phyloP scores from a whole-genome alignment of 75 land plant species.

The Pseudotsuga menziesii region DNA sequence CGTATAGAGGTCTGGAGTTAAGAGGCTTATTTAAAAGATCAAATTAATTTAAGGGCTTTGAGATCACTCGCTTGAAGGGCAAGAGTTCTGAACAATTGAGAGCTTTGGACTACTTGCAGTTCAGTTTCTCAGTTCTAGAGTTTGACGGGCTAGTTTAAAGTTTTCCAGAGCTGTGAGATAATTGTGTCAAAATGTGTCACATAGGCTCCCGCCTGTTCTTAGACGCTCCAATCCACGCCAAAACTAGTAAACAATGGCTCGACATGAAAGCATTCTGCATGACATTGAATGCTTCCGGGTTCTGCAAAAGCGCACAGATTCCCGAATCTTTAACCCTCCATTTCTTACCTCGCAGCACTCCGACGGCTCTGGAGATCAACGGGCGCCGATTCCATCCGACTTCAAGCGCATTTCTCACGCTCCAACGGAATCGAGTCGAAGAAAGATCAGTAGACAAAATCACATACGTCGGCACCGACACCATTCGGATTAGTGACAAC shows the following conservation, averaged over 20 bases:
- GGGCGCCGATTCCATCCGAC: slow-evolving; percentile 67
- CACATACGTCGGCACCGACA: slow-evolving; percentile 72
- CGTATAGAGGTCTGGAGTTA: too few relatives aligned
- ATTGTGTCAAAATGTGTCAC: too few relatives aligned
- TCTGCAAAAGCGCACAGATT: slow-evolving; percentile 18
- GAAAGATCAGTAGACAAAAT: slow-evolving; percentile 45
- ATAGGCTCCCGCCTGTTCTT: too few relatives aligned
- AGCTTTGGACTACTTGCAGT: too few relatives aligned
- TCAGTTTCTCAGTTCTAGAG: too few relatives aligned
- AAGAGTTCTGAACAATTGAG: too few relatives aligned
- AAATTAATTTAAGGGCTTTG: too few relatives aligned
- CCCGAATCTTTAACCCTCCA: slow-evolving; percentile 48
- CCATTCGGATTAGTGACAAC: slow-evolving; percentile 42
- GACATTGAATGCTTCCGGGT: neutral
- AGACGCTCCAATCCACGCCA: neutral
- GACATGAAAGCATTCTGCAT: slow-evolving; percentile 7
- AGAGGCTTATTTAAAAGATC: too few relatives aligned
- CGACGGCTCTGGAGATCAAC: slow-evolving; percentile 68
- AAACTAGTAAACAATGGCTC: neutral
- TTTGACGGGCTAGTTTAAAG: too few relatives aligned
- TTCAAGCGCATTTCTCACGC: slow-evolving; percentile 38
- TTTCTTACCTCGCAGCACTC: slow-evolving; percentile 47
- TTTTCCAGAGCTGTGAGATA: too few relatives aligned
- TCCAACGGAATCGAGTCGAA: slow-evolving; percentile 66
- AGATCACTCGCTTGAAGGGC: too few relatives aligned